These are phyloP conservation scores for Marasmius oreades DNA, from an alignment of 1,284 basidiomycete genomes.

Conservation along the genomic window DNA sequence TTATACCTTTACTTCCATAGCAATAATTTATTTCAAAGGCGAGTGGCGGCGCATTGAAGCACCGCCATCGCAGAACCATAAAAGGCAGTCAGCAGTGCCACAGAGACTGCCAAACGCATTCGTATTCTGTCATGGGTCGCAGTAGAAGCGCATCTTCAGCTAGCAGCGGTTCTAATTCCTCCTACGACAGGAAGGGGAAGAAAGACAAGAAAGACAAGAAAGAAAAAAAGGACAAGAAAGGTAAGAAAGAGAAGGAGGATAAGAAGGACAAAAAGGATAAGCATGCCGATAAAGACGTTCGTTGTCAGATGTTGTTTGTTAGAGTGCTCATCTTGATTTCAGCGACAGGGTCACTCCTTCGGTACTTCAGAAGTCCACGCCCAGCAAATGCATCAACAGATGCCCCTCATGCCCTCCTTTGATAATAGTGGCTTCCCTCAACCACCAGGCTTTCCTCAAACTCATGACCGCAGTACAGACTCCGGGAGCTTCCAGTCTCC, in stretches of 20 bases:
- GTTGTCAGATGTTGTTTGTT: too few species aligned
- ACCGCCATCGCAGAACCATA: neutral
- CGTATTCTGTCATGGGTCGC: slow-evolving; percentile 1
- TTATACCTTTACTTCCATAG: neutral
- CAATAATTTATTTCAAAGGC: neutral
- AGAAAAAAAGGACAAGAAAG: slow-evolving; percentile 4
- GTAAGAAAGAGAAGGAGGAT: slow-evolving; percentile 1
- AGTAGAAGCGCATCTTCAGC: slow-evolving; percentile 7
- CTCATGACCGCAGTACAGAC: neutral
- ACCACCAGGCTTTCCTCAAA: neutral
- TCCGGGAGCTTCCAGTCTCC: neutral
- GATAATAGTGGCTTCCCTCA: neutral
- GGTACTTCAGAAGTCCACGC: neutral
- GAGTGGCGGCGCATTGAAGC: neutral
- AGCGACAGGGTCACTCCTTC: neutral
- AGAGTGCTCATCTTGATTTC: too few species aligned
- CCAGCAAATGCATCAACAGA: neutral
- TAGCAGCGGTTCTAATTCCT: slow-evolving; percentile 6
- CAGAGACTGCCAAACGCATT: neutral
- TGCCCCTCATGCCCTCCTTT: slow-evolving; percentile 6
- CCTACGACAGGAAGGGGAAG: neutral
- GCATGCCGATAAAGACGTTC: neutral
- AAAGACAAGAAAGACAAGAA: slow-evolving; percentile 6
- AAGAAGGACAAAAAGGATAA: slow-evolving; percentile 5
- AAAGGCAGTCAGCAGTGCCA: neutral